phyloP scores from a whole-genome alignment of 73 alveolate species.

The Tetrahymena malaccensis region DNA sequence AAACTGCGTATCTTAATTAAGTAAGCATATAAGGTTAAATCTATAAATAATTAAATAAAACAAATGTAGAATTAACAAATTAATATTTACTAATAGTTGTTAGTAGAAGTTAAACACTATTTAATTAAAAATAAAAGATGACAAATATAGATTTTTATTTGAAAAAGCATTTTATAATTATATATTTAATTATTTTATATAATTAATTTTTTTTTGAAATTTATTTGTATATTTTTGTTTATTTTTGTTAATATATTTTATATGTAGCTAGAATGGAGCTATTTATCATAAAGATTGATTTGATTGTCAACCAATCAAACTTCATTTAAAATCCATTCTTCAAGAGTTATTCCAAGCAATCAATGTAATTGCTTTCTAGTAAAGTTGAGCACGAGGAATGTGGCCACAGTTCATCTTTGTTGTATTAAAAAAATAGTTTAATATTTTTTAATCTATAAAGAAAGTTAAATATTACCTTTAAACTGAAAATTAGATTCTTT shows the following conservation, averaged over 20 bases:
- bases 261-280: background rate
- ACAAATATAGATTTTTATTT: background rate
- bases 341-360: slow-evolving; percentile 80
- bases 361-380: slow-evolving; percentile 78
- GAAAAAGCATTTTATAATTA: background rate
- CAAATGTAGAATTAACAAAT: background rate
- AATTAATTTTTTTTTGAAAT: background rate
- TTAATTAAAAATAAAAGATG: background rate
- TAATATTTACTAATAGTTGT: background rate
- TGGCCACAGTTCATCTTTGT: slow-evolving; percentile 24
- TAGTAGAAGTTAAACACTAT: background rate
- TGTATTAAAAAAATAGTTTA: background rate
- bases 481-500: slow-evolving; percentile 68
- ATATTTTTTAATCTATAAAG: background rate
- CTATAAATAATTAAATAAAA: background rate
- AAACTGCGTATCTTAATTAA: background rate
- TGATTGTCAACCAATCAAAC: background rate
- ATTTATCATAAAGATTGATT: background rate
- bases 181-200: no score
- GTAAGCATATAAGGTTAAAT: background rate
- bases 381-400: slow-evolving; percentile 57
- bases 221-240: background rate
- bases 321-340: background rate
- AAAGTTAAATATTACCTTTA: slow-evolving; percentile 37
- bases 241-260: background rate